Base-by-base conservation (phyloP, 2,329 filamentous ascomycete genomes). In the Domatiomyces catenatus region DNA sequence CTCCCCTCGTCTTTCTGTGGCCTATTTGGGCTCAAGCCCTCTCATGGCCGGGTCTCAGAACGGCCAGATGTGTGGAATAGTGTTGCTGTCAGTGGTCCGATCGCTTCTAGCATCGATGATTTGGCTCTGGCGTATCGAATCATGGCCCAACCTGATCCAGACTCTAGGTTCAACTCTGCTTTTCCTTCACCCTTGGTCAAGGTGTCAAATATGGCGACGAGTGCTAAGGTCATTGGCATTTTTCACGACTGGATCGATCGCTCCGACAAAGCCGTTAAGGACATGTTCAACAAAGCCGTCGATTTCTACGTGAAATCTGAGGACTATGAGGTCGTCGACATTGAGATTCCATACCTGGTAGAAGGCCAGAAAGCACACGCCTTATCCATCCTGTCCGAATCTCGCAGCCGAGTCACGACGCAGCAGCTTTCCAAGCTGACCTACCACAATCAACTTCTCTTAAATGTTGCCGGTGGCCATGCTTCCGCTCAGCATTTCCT, bases 91-190 rank as follows among this genome's bases (percentile, higher is more conserved):
- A 71, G 77, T 5, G 86, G 86, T 0, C 88, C 89, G 6, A 76
- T 94, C 60, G 83, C 86, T 15, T 75, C 79, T 46, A 90, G 76
- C 50, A 84, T 84, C 55, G 72, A 80, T 36, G 89, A 94, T 60
- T 76, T 95, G 5, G 82, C 83, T 54, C 73, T 88, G 48, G 83
- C 84, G n/a, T 95, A 92, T 69, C 80, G 85, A 47, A 64, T 85
- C 59, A 87, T 93, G 75, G 76, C 84, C 1, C 75, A 79, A 48
- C 84, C 86, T 0, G 76, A 94, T 59, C 77, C 81, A 0, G 66
- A 72, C 15, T 52, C 55, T 39, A 32, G 44, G 7, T 42, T 50
- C 45, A 56, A 52, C 17, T 67, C 75, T 6, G 68, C 73, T 12
- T 92, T 93, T 36, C 56, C 58, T 7, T 56, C 22, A 44, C 72